Conservation (phyloP, 805 yeast genomes). For the Hanseniaspora occidentalis region DNA sequence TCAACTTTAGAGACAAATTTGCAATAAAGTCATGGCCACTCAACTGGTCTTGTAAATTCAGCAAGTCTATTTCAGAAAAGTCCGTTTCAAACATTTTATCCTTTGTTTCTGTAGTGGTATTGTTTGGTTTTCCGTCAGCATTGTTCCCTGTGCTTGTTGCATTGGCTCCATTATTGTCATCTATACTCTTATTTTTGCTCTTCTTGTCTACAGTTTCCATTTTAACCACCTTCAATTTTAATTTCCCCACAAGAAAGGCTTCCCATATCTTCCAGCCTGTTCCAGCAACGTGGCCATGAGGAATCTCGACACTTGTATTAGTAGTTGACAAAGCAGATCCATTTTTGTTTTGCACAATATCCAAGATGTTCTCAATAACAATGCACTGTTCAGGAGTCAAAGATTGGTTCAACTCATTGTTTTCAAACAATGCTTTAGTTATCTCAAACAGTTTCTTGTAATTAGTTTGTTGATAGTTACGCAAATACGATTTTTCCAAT, state of each 20-base stretch:
- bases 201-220: slow-evolving; percentile 1
- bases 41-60: slow-evolving; percentile 27
- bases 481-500: not conserved
- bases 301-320: slow-evolving; percentile 1
- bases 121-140: slow-evolving; percentile 1
- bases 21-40: slow-evolving; percentile 37
- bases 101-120: not conserved
- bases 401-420: slow-evolving; percentile 34
- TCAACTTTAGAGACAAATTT: slow-evolving; percentile 47
- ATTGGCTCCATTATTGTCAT: slow-evolving; percentile 3
- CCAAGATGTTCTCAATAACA: slow-evolving; percentile 34
- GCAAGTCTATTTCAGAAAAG: slow-evolving; percentile 29
- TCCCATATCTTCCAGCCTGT: slow-evolving; percentile 1
- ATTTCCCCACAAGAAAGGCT: not conserved
- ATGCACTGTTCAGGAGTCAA: slow-evolving; percentile 45
- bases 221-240: slow-evolving; percentile 2
- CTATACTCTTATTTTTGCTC: slow-evolving; percentile 2
- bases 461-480: slow-evolving; percentile 22
- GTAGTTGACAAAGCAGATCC: slow-evolving; percentile 9
- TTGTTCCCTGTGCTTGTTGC: slow-evolving; percentile 3
- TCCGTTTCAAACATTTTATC: slow-evolving; percentile 20
- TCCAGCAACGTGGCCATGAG: not conserved
- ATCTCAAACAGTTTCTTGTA: slow-evolving; percentile 21
- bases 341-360: slow-evolving; percentile 17
- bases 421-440: slow-evolving; percentile 25